Percentiles rank a stretch among this genome's conserved stretches.
Evolutionary conservation across 2,329 filamentous ascomycete genomes (phyloP).

Genomic region (Colletotrichum lentis): DNA sequence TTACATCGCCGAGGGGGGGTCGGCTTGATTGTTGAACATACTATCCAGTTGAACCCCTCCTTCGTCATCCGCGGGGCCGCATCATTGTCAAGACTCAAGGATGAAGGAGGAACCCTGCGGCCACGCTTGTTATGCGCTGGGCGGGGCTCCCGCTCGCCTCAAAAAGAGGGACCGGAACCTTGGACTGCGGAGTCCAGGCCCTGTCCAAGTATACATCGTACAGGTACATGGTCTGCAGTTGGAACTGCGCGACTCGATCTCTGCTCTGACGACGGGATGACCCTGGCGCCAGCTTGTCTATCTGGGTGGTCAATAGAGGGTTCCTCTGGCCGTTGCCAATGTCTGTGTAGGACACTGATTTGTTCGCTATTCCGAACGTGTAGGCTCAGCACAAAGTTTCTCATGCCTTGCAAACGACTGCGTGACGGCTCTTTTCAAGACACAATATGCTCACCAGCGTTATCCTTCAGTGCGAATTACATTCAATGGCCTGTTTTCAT

Average conservation of each 20-base stretch:
- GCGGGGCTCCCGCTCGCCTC: conserved; percentile 11
- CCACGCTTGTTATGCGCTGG: neutral
- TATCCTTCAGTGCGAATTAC: no score
- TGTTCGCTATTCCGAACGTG: neutral
- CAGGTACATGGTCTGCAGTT: neutral
- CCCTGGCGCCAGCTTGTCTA: neutral
- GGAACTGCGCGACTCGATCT: neutral
- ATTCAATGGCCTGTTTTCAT: neutral
- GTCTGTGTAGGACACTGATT: neutral
- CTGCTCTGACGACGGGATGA: neutral
- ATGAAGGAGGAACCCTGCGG: neutral
- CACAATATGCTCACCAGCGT: neutral
- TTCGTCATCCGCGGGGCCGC: neutral
- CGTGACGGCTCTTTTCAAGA: conserved; percentile 2
- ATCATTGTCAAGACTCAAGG: neutral
- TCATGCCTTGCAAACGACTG: conserved; percentile 3
- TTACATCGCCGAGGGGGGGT: neutral
- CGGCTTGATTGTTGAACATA: neutral
- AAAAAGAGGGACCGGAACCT: no score
- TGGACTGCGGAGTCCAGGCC: no score
- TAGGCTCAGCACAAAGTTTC: neutral
- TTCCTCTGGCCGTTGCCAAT: neutral
- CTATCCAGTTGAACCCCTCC: neutral
- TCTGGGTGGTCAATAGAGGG: neutral
- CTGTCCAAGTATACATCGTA: no score